Conservation (phyloP, 2,329 filamentous ascomycete genomes). For the Alternaria infectoria region DNA sequence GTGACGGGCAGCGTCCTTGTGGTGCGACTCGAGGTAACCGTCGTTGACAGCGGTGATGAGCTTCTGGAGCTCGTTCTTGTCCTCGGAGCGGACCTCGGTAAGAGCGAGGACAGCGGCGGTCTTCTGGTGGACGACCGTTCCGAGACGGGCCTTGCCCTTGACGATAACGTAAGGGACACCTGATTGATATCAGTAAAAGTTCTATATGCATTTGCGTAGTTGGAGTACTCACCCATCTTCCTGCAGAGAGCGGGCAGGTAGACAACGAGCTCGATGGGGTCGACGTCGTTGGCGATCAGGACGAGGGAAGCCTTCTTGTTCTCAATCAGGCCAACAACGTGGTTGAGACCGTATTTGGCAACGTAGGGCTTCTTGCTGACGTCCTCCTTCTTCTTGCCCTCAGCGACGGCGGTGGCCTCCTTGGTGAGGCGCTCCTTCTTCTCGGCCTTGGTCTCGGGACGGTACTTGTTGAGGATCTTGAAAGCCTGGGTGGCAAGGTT, state of each 20-base stretch:
- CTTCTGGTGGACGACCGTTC: slow-evolving; percentile 99
- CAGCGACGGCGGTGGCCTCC: slow-evolving; percentile 96
- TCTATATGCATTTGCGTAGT: neutral
- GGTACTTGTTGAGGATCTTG: slow-evolving; percentile 99
- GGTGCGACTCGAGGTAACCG: slow-evolving; percentile 88
- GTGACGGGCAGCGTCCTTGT: slow-evolving; percentile 86
- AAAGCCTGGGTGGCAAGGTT: slow-evolving; percentile 86
- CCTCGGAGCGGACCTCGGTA: slow-evolving; percentile 96
- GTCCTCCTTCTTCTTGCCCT: slow-evolving; percentile 99
- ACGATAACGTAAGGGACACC: slow-evolving; percentile 90
- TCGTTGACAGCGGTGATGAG: slow-evolving; percentile 96
- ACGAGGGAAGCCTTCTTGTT: slow-evolving; percentile 99
- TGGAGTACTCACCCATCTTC: slow-evolving; percentile 78
- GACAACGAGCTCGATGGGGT: slow-evolving; percentile 99
- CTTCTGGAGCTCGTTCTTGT: slow-evolving; percentile 98
- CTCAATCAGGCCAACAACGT: slow-evolving; percentile 69
- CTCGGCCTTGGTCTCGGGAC: slow-evolving; percentile 97
- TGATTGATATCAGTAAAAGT: neutral
- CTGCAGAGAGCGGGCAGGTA: slow-evolving; percentile 99
- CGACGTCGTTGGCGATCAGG: slow-evolving; percentile 98
- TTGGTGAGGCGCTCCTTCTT: slow-evolving; percentile 99
- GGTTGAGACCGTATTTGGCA: slow-evolving; percentile 99
- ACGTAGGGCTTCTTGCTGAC: slow-evolving; percentile 99
- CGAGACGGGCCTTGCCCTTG: slow-evolving; percentile 99
- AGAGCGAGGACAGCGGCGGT: slow-evolving; percentile 94